Conservation (phyloP, 1,284 basidiomycete species). For the Phlebopus sp. region DNA sequence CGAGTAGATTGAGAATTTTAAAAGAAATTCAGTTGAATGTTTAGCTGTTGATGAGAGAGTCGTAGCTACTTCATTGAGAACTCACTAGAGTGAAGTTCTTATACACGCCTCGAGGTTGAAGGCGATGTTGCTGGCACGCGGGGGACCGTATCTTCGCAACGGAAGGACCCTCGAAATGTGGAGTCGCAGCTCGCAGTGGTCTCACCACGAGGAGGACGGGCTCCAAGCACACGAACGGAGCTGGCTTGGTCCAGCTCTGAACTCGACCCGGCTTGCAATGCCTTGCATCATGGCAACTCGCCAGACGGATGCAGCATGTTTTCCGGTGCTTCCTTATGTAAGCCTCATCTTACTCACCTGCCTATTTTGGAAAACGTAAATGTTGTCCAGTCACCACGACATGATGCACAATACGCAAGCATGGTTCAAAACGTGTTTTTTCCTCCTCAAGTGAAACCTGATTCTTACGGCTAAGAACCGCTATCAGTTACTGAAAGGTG, state of each 20-base stretch:
- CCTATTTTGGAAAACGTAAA: slow-evolving; percentile 25
- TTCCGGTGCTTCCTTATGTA: slow-evolving; percentile 16
- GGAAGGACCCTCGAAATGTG: slow-evolving; percentile 16
- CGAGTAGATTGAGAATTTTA: slow-evolving; percentile 30
- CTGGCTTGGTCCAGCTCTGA: slow-evolving; percentile 11
- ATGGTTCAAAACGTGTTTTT: slow-evolving; percentile 6
- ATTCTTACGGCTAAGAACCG: neutral
- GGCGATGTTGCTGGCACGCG: slow-evolving; percentile 24
- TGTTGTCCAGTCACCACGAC: slow-evolving; percentile 7
- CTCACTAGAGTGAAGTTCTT: slow-evolving; percentile 20
- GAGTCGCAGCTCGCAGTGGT: neutral
- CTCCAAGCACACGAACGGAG: slow-evolving; percentile 6
- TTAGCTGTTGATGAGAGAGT: slow-evolving; percentile 12
- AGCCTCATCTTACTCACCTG: slow-evolving; percentile 25
- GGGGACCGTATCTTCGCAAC: slow-evolving; percentile 6
- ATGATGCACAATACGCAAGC: slow-evolving; percentile 13
- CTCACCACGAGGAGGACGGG: slow-evolving; percentile 20
- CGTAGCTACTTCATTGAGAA: slow-evolving; percentile 13
- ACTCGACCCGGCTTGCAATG: slow-evolving; percentile 11
- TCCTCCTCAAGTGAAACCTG: neutral
- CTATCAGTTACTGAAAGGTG: slow-evolving; percentile 3
- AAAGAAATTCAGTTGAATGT: slow-evolving; percentile 9
- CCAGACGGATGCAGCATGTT: slow-evolving; percentile 27
- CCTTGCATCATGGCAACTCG: slow-evolving; percentile 9
- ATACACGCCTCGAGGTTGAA: slow-evolving; percentile 21